A percentile compares a stretch with the other conserved stretches of the same genome.
phyloP scores from a whole-genome alignment of 345 rosid species.

The Chamaenerion angustifolium region DNA sequence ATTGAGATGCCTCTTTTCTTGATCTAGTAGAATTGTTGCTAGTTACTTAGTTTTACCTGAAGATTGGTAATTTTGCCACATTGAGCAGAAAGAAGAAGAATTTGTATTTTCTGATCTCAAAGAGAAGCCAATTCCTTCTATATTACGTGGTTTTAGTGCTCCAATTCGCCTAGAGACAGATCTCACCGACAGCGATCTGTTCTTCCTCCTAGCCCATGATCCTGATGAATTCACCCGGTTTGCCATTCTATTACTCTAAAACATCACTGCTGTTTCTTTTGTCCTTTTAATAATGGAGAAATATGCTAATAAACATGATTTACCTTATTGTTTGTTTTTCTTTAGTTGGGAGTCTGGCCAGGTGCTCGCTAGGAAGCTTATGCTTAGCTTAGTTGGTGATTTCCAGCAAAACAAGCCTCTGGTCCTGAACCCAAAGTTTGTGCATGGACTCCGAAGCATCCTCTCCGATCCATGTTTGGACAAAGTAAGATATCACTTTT shows the following conservation, averaged over 20 bases:
- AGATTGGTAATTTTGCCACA: neutral
- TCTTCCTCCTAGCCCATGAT: conserved; percentile 93
- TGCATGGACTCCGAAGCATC: conserved; percentile 61
- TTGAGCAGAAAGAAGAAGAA: conserved; percentile 82
- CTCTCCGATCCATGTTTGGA: conserved; percentile 66
- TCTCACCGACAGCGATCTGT: conserved; percentile 59
- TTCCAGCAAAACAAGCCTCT: conserved; percentile 60
- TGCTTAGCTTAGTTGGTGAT: conserved; percentile 75
- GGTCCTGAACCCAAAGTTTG: conserved; percentile 60
- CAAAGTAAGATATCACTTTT: conserved; percentile 29
- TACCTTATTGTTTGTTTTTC: conserved; percentile 2
- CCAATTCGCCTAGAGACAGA: conserved; percentile 86
- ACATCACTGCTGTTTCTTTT: conserved; percentile 6
- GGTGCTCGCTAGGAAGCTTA: conserved; percentile 76
- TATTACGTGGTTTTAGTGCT: conserved; percentile 83
- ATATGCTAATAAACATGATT: no score
- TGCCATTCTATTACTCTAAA: conserved; percentile 21
- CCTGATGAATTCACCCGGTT: conserved; percentile 95
- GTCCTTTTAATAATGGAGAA: neutral
- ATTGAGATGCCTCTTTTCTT: neutral
- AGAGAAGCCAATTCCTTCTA: conserved; percentile 79
- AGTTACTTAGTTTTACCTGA: neutral
- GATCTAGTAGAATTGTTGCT: neutral
- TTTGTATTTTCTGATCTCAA: conserved; percentile 61
- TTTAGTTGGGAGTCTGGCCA: conserved; percentile 98